Evolutionary conservation across 805 yeast species (phyloP).

Genomic region (Myxozyma mucilagina): DNA sequence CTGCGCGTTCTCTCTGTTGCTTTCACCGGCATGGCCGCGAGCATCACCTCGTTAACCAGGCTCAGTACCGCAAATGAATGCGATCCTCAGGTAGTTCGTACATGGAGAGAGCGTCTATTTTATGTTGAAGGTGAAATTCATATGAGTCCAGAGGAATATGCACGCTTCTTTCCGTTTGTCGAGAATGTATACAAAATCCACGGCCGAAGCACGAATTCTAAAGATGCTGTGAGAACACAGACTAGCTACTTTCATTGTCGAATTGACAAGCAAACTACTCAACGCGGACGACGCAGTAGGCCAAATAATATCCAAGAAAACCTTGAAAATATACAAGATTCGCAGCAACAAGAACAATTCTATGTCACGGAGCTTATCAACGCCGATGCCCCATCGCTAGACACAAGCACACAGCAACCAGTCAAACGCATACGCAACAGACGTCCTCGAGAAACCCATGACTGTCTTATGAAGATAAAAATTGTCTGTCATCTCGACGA

Average conservation of each 20-base stretch:
- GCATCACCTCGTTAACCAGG: background rate
- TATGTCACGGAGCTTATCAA: slow-evolving; percentile 10
- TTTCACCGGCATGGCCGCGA: background rate
- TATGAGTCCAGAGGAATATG: slow-evolving; percentile 21
- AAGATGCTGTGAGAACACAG: slow-evolving; percentile 16
- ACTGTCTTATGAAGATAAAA: slow-evolving; percentile 21
- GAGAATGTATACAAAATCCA: slow-evolving; percentile 28
- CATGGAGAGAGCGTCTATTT: slow-evolving; percentile 23
- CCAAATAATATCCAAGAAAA: background rate
- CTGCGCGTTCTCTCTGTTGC: too few relatives aligned
- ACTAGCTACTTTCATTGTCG: slow-evolving; percentile 26
- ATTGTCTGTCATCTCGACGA: slow-evolving; percentile 14
- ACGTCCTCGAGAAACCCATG: slow-evolving; percentile 19
- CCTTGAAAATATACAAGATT: background rate
- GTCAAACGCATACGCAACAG: slow-evolving; percentile 18
- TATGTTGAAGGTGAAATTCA: slow-evolving; percentile 12
- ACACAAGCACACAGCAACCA: background rate
- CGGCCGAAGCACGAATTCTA: slow-evolving; percentile 27
- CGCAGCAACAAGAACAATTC: background rate
- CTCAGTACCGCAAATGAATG: background rate
- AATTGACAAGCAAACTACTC: slow-evolving; percentile 14
- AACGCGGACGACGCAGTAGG: background rate
- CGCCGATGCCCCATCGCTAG: background rate
- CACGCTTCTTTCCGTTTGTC: slow-evolving; percentile 16
- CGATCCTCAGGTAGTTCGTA: background rate